Base-by-base conservation (phyloP, 148 eudicot genomes). In the Rhododendron griersonianum region DNA sequence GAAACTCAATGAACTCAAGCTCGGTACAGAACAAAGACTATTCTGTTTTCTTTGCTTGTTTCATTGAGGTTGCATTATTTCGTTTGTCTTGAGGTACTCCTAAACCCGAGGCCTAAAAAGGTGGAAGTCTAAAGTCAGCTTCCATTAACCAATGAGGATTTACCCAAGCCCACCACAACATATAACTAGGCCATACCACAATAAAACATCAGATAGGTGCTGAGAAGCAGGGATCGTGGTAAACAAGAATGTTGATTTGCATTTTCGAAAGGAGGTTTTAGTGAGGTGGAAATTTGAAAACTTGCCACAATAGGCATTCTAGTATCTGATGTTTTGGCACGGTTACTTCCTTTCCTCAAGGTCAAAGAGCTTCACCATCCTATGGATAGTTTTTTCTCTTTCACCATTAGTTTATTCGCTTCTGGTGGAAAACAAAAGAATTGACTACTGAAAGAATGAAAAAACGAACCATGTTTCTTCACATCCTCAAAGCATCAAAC, bases 401-500 rank as follows among this genome's bases (percentile, higher is more conserved):
- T 65, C 78, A 23, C 44, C 30, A 80, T 45, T 63, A 21, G 44
- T 63, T 37, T 63, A 21, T 82, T 41, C n/a, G 11, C 53, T 82
- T 82, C 75, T 41, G 3, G 50, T 11, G 30, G 84, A 82, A 63
- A 69, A 65, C 11, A 13, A 74, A 82, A 39, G 28, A n/a, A 63
- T 23, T 82, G 33, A 79, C 82, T 48, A 65, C 77, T 78, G 65
- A 59, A 67, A 65, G 84, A 61, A 81, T 61, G 41, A 78, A 80
- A 65, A 53, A 80, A 80, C 87, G 84, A 80, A 85, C 83, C 81
- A 7, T 50, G 53, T 63, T 80, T 63, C 77, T 80, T 73, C 87
- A 85, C 79, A 80, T 85, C 87, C 87, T 80, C 87, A 80, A 80
- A 8, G 87, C 87, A 80, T 85, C 82, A 78, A 41, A 57, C 77